Percentiles rank a stretch among this genome's conserved stretches.
Evolutionary conservation across 495 filamentous ascomycete species (phyloP).

Genomic region (Gamarada debralockiae): DNA sequence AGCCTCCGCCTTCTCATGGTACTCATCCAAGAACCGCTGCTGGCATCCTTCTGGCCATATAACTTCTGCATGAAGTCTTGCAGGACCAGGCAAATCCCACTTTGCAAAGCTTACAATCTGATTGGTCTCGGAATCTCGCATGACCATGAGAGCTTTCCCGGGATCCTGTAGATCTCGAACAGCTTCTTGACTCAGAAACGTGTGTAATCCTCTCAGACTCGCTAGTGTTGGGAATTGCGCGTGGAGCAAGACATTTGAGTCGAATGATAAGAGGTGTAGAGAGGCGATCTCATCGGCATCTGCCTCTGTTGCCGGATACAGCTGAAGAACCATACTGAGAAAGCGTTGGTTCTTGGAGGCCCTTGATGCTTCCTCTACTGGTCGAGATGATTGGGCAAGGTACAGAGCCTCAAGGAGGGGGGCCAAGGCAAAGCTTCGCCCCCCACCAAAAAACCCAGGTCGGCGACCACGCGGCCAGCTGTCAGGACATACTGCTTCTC

Average conservation of each 20-base stretch:
- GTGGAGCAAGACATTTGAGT: conserved; percentile 35
- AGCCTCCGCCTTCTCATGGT: conserved; percentile 28
- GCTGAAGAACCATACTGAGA: conserved; percentile 12
- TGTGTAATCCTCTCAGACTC: conserved; percentile 21
- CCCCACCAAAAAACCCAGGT: no score
- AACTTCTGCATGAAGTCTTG: conserved; percentile 21
- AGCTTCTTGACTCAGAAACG: conserved; percentile 26
- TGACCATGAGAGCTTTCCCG: conserved; percentile 30
- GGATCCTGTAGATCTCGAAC: conserved; percentile 13
- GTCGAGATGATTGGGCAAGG: neutral
- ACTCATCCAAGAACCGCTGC: conserved; percentile 30
- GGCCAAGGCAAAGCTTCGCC: no score
- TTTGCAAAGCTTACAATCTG: conserved; percentile 35
- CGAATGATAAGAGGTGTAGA: conserved; percentile 41
- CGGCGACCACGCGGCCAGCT: no score
- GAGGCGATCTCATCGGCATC: conserved; percentile 38
- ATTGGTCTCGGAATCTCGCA: conserved; percentile 21
- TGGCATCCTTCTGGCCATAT: conserved; percentile 31
- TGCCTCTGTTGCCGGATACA: conserved; percentile 7
- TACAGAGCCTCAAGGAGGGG: neutral
- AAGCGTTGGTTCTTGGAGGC: neutral
- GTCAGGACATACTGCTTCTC: no score
- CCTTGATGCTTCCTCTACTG: no score
- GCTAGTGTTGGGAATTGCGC: conserved; percentile 37
- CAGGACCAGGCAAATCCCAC: conserved; percentile 32